These are phyloP conservation scores for Prunus armeniaca DNA, from an alignment of 306 rosid species.

Conservation along the genomic window DNA sequence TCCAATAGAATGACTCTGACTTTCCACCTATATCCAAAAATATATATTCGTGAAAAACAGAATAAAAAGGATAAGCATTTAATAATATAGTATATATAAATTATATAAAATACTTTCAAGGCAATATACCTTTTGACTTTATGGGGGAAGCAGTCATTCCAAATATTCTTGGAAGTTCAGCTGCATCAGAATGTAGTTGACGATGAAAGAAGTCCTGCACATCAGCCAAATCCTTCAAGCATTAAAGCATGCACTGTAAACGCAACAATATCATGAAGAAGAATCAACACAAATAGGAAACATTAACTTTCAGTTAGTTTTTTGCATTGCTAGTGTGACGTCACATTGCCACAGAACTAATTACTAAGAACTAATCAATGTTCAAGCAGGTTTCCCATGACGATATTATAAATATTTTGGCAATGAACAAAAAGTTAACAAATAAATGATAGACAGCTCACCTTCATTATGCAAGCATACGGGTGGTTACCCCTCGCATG, in stretches of 20 bases:
- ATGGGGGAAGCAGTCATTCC: slow-evolving; percentile 97
- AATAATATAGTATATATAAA: background rate
- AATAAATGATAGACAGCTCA: slow-evolving; percentile 33
- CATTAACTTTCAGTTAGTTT: background rate
- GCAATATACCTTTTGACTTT: slow-evolving; percentile 66
- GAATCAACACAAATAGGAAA: background rate
- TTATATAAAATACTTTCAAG: background rate
- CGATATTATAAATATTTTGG: background rate
- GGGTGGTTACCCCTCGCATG: slow-evolving; percentile 67
- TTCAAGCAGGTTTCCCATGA: background rate
- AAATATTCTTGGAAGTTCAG: slow-evolving; percentile 66
- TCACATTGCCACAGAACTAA: background rate
- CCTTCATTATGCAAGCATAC: slow-evolving; percentile 75
- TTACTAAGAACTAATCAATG: background rate
- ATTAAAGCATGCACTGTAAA: slow-evolving; percentile 9
- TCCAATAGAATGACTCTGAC: slow-evolving; percentile 36
- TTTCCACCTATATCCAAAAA: slow-evolving; percentile 47
- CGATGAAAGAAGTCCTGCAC: slow-evolving; percentile 79
- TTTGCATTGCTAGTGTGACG: background rate
- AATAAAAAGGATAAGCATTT: background rate
- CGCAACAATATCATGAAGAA: slow-evolving; percentile 5
- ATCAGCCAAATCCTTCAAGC: slow-evolving; percentile 14
- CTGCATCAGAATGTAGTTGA: slow-evolving; percentile 31
- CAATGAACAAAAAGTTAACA: background rate
- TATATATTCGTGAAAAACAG: background rate